phyloP scores from a whole-genome alignment of 31 red algal genomes.

The Porphyra umbilicalis region DNA sequence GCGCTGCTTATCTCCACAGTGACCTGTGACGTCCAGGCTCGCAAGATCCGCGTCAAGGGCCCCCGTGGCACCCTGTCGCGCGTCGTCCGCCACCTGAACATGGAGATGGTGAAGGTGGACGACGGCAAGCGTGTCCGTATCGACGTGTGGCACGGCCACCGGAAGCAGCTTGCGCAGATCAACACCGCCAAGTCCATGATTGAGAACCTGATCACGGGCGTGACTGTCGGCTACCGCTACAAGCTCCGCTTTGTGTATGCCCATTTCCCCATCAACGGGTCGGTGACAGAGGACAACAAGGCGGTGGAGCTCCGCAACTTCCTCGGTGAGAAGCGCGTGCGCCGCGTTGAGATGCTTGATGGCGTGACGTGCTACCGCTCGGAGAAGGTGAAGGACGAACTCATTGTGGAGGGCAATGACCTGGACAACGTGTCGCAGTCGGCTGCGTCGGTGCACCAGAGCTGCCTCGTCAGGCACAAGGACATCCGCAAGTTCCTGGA shows the following conservation, averaged over 20 bases:
- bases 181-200: constrained; percentile 91
- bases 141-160: constrained; percentile 92
- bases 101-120: constrained; percentile 67
- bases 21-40: constrained; percentile 52
- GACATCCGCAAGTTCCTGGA: constrained; percentile 99
- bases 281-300: constrained; percentile 83
- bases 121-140: constrained; percentile 76
- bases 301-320: constrained; percentile 94
- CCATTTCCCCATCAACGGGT: constrained; percentile 98
- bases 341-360: constrained; percentile 84
- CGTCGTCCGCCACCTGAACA: constrained; percentile 48
- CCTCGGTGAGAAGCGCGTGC: constrained; percentile 96
- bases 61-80: constrained; percentile 81
- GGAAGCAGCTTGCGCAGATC: constrained; percentile 86
- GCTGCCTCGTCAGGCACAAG: constrained; percentile 90
- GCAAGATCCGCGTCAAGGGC: constrained; percentile 72
- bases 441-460: constrained; percentile 95
- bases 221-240: constrained; percentile 84
- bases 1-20: constrained; percentile 12
- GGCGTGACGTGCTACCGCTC: constrained; percentile 84
- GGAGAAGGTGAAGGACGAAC: constrained; percentile 86
- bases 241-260: constrained; percentile 98
- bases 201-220: constrained; percentile 89
- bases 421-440: constrained; percentile 95
- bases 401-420: constrained; percentile 91